These are phyloP conservation scores for Eragrostis tef DNA, from an alignment of 202 grass and related monocot genomes.

Conservation along the genomic window DNA sequence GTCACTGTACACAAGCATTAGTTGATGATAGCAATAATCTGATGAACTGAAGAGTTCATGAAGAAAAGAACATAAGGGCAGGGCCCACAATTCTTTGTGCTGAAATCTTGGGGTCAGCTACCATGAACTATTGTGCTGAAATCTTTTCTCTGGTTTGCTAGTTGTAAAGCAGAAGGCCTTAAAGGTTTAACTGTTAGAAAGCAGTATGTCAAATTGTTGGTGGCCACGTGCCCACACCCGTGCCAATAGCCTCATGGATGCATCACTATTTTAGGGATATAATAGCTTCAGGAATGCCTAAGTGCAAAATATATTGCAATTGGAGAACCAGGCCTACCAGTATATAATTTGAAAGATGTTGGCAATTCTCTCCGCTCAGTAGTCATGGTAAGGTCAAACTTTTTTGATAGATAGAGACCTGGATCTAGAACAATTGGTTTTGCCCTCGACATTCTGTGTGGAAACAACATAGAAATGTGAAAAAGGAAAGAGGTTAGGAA, in stretches of 20 bases:
- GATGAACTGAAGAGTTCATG: not conserved
- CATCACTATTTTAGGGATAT: not conserved
- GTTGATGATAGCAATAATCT: not conserved
- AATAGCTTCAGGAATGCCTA: slow-evolving; percentile 12
- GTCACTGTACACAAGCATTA: not conserved
- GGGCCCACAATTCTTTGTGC: not conserved
- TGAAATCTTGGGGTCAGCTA: not conserved
- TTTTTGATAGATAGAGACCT: slow-evolving; percentile 93
- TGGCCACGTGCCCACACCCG: not conserved
- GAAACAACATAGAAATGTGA: slow-evolving; percentile 12
- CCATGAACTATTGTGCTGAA: not conserved
- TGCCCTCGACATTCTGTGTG: slow-evolving; percentile 68
- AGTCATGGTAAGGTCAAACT: slow-evolving; percentile 79
- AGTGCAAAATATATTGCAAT: slow-evolving; percentile 37
- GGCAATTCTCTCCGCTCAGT: slow-evolving; percentile 75
- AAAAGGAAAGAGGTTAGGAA: not conserved
- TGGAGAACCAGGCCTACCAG: slow-evolving; percentile 55
- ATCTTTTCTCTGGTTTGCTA: not conserved
- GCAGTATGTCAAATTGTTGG: slow-evolving; percentile 9
- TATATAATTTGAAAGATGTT: slow-evolving; percentile 93
- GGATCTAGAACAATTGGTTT: slow-evolving; percentile 86
- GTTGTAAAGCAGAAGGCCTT: not conserved
- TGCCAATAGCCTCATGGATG: not conserved
- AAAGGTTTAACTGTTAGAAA: slow-evolving; percentile 2
- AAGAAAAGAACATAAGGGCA: no score